phyloP scores from a whole-genome alignment of 345 rosid species.

The Streptanthus diversifolius region DNA sequence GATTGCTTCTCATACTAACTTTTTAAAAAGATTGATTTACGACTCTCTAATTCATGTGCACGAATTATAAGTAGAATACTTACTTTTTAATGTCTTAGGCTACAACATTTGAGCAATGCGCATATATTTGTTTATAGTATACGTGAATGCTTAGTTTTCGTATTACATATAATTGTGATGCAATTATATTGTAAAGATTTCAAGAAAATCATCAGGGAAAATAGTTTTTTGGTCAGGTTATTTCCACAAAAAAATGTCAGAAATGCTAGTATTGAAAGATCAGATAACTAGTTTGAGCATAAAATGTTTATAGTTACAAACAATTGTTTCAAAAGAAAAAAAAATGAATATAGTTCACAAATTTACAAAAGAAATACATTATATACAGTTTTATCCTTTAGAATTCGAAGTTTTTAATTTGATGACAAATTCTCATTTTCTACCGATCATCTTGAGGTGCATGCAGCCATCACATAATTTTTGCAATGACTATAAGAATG shows the following conservation, averaged over 20 bases:
- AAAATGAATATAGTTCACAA: not conserved
- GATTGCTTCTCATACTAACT: conserved; percentile 29
- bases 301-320: not conserved
- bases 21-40: conserved; percentile 23
- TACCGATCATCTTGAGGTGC: not conserved
- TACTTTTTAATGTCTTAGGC: conserved; percentile 13
- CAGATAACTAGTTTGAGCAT: not conserved
- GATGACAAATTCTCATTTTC: not conserved
- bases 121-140: not conserved
- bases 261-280: not conserved
- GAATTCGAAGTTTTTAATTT: not conserved
- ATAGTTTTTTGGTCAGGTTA: not conserved
- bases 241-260: not conserved
- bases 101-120: not conserved
- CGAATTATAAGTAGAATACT: conserved; percentile 30
- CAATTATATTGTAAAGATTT: not conserved
- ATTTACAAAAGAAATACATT: not conserved
- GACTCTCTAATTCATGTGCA: conserved; percentile 34
- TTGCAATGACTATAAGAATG: not conserved
- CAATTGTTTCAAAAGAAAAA: too few relatives aligned
- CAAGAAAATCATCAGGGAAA: not conserved
- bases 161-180: not conserved
- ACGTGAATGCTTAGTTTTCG: not conserved
- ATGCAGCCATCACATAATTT: not conserved
- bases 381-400: not conserved